Evolutionary conservation across 768 basidiomycete species (phyloP), one percentile per base, ranked within the genome.

Genomic region (Antrodiella citrinella): DNA sequence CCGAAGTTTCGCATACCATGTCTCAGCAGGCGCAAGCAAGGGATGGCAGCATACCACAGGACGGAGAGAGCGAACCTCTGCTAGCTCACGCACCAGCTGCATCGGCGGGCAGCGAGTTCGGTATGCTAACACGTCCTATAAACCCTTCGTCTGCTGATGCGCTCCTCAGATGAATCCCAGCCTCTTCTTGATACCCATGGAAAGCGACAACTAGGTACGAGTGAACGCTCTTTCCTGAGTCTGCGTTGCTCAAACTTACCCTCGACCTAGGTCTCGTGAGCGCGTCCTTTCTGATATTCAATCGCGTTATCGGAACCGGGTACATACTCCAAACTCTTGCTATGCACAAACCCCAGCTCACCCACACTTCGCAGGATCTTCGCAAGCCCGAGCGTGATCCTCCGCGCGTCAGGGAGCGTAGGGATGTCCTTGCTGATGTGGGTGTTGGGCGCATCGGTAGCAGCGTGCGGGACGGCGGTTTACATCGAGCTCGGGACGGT

Each of bases 401-500:
- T 87, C 18, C 77, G 59, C 35, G 69, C 81, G 0, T 78, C 83
- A 0, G 85, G 85, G 4, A 86, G 85, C 50, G 79, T 86, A 1
- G 85, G 84, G 1, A 74, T 85, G 41, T 72, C 81, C 0, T 69
- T 88, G 20, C 47, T 79, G 7, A 80, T 86, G 78, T 88, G 86
- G 86, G 65, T 86, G 15, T 58, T 85, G 4, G 86, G 85, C 0
- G 77, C 84, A 3, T 58, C 73, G 23, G 74, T 86, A 35, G 82
- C 86, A 1, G 72, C 76, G 0, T 74, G 77, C 26, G 86, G 86
- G 3, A 84, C 84, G 2, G 73, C 77, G 0, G 85, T 87, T 2
- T 88, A 81, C 55, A 71, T 86, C n/a, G 86, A 87, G 60, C 72
- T 85, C 18, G 85, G 86, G 20, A 86, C 85, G 21, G 84, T 85